Base-by-base conservation (phyloP, 1,284 basidiomycete genomes). In the Neonothopanus nambi region DNA sequence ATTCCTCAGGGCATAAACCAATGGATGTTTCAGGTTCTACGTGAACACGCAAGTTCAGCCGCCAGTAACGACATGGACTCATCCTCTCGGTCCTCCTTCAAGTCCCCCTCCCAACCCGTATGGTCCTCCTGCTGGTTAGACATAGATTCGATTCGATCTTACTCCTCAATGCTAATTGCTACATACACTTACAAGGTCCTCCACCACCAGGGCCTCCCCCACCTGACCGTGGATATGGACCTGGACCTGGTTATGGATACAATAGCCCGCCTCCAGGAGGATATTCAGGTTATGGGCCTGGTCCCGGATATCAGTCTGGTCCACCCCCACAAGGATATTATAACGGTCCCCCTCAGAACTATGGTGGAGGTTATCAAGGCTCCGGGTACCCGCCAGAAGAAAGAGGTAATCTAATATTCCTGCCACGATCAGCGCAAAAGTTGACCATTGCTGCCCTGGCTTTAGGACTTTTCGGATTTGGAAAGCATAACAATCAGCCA, bases 11-110 rank as follows among this genome's bases (percentile, higher is more conserved):
- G 43, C 7, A 5, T 3, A 8, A 45, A 28, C 42, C 28, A 51
- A 21, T 47, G 1, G 23, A 5, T 20, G 36, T 33, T 33, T 1
- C 58, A 89, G 87, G 86, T 89, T 81, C 73, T 89, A 89, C 59
- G 82, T 89, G 42, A 81, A 89, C 60, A 86, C 82, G 0, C 63
- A 64, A 30, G 77, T 77, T 43, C 69, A 74, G 33, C 87, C 87
- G 15, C 84, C 85, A 1, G 75, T 78, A 38, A 81, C 85, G 35
- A 78, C 76, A 17, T 89, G 87, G 87, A 73, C 70, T 1, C 87
- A 88, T 60, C 87, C 85, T 0, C 66, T 77, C n/a, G 82, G 80
- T 5, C 68, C 74, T 5, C 65, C 72, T 2, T 73, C 76, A 13
- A 49, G 67, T 24, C 73, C 73, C 1, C 68, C 72, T 1, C 62